Evolutionary conservation across 441 rosid genomes (phyloP).

Genomic region (Corymbia calophylla): DNA sequence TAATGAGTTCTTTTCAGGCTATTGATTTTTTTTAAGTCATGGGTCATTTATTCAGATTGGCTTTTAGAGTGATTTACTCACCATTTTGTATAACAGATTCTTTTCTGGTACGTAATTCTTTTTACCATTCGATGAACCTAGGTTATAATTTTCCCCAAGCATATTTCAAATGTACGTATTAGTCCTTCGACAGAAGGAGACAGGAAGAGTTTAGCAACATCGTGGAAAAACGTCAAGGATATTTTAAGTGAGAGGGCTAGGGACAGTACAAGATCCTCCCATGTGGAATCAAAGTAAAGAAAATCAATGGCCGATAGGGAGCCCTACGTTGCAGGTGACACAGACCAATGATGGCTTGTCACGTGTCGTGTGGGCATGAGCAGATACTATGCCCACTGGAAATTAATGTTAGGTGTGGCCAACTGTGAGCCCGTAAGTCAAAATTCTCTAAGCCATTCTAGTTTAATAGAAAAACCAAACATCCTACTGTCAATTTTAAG

Average conservation of each 20-base stretch:
- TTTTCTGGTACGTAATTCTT: neutral
- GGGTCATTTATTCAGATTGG: neutral
- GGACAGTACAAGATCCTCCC: neutral
- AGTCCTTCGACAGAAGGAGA: constrained; percentile 68
- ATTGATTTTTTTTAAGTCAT: neutral
- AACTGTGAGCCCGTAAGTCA: neutral
- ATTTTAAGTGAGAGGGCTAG: neutral
- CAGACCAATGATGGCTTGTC: neutral
- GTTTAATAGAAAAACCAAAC: neutral
- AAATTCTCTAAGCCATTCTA: neutral
- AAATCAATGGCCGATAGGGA: neutral
- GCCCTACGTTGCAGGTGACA: neutral
- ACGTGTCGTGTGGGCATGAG: neutral
- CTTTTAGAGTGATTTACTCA: neutral
- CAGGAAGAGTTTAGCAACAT: constrained; percentile 53
- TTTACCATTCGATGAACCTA: neutral
- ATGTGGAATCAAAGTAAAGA: neutral
- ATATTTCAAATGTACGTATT: constrained; percentile 78
- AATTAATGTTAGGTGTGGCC: too few relatives aligned
- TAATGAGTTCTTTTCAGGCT: neutral
- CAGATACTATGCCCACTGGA: neutral
- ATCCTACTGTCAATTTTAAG: neutral
- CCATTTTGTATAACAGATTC: neutral
- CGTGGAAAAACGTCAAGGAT: constrained; percentile 49
- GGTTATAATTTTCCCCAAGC: constrained; percentile 32